phyloP scores from a whole-genome alignment of 805 yeast species.

The Candida berthetii region DNA sequence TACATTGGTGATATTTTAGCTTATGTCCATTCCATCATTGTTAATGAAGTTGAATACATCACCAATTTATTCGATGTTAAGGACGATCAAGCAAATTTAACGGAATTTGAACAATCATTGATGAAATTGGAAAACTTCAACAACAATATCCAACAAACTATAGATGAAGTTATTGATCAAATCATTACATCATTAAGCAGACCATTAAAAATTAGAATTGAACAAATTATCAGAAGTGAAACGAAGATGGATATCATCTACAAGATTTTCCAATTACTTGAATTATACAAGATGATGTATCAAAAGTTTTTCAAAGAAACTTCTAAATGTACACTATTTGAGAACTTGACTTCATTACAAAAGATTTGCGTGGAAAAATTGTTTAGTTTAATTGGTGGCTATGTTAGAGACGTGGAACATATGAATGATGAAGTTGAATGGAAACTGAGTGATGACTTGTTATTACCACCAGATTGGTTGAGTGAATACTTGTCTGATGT shows the following conservation, averaged over 20 bases:
- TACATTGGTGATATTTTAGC: conserved; percentile 87
- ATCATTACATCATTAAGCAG: conserved; percentile 49
- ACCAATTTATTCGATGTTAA: conserved; percentile 49
- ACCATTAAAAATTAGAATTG: conserved; percentile 59
- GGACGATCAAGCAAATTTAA: conserved; percentile 15
- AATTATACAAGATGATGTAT: conserved; percentile 68
- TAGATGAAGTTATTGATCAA: conserved; percentile 33
- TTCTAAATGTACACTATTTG: conserved; percentile 16
- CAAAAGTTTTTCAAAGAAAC: conserved; percentile 16
- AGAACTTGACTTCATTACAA: conserved; percentile 25
- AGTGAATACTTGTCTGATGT: conserved; percentile 57
- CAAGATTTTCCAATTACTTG: conserved; percentile 56
- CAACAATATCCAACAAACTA: background rate
- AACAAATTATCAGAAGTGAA: conserved; percentile 64
- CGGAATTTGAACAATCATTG: conserved; percentile 25
- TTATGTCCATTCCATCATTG: conserved; percentile 77
- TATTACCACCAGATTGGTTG: conserved; percentile 83
- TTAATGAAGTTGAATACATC: conserved; percentile 79
- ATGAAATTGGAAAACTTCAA: conserved; percentile 7
- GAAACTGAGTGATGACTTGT: conserved; percentile 38
- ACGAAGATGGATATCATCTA: conserved; percentile 46
- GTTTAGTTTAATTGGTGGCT: conserved; percentile 31
- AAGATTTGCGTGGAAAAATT: conserved; percentile 30
- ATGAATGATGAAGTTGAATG: conserved; percentile 21
- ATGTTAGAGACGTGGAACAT: conserved; percentile 17